Evolutionary conservation across 805 yeast genomes (phyloP).

Genomic region (Metschnikowia matae): DNA sequence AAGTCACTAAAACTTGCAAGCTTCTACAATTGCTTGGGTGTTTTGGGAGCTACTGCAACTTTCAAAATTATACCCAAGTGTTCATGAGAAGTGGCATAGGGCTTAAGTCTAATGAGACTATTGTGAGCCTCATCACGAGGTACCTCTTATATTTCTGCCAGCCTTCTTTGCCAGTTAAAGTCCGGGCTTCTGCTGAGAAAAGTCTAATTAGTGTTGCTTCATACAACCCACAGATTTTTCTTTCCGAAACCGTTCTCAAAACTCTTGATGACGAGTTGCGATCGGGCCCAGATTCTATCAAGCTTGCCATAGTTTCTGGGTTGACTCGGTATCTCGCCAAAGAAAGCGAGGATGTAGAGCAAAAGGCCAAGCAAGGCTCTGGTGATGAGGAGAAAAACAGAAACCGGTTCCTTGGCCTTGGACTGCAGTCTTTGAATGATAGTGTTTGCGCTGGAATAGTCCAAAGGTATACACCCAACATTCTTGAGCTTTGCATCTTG

Average conservation of each 20-base stretch:
- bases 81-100: constrained; percentile 40
- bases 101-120: constrained; percentile 48
- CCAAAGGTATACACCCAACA: constrained; percentile 52
- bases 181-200: constrained; percentile 51
- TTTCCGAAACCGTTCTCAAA: constrained; percentile 49
- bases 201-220: constrained; percentile 58
- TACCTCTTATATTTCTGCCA: constrained; percentile 54
- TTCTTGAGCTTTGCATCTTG: constrained; percentile 47
- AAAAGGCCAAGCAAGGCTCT: constrained; percentile 20
- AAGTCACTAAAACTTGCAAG: constrained; percentile 42
- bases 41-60: constrained; percentile 66
- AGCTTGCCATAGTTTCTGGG: constrained; percentile 53
- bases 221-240: constrained; percentile 61
- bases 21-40: constrained; percentile 62
- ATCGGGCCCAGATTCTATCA: constrained; percentile 33
- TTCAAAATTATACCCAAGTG: constrained; percentile 42
- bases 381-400: constrained; percentile 35
- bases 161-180: constrained; percentile 21
- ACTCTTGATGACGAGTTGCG: constrained; percentile 51
- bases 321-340: constrained; percentile 52
- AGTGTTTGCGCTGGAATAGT: constrained; percentile 63
- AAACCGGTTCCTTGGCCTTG: constrained; percentile 48
- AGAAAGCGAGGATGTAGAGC: constrained; percentile 52
- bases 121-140: constrained; percentile 55
- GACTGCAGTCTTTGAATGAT: constrained; percentile 49